These are phyloP conservation scores for Alternaria atra DNA, from an alignment of 2,329 filamentous ascomycete species.

Conservation along the genomic window DNA sequence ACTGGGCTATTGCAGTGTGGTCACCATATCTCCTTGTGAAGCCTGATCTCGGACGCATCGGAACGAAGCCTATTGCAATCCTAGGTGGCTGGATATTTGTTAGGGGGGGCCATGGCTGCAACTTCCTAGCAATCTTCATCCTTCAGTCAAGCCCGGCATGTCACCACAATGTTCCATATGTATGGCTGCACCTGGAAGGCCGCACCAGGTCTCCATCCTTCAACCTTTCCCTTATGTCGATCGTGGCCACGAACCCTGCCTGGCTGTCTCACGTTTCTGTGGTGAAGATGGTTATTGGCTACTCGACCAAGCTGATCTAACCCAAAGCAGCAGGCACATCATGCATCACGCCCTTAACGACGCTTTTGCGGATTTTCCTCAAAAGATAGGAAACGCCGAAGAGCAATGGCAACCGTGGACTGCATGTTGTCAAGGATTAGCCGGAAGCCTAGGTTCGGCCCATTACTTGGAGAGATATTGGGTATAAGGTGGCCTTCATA, in stretches of 20 bases:
- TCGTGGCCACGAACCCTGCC: neutral
- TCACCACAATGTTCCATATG: neutral
- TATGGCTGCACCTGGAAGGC: neutral
- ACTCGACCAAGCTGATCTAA: slow-evolving; percentile 1
- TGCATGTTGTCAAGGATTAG: neutral
- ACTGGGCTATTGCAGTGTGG: neutral
- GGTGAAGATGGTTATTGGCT: slow-evolving; percentile 24
- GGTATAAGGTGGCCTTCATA: slow-evolving; percentile 3
- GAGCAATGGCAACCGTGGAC: neutral
- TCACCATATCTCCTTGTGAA: neutral
- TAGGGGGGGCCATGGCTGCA: neutral
- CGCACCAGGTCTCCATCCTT: neutral
- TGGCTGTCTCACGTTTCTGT: slow-evolving; percentile 31
- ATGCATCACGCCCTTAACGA: slow-evolving; percentile 3
- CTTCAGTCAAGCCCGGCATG: neutral
- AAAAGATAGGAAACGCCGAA: neutral
- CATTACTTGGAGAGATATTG: neutral
- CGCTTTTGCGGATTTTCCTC: neutral
- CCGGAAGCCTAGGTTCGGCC: neutral
- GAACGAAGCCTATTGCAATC: neutral
- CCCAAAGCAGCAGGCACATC: slow-evolving; percentile 23
- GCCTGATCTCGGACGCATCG: neutral
- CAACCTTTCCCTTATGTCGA: neutral
- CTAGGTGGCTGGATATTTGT: neutral
- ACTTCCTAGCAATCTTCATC: neutral